phyloP scores from a whole-genome alignment of 306 rosid genomes.

The Corylus avellana region DNA sequence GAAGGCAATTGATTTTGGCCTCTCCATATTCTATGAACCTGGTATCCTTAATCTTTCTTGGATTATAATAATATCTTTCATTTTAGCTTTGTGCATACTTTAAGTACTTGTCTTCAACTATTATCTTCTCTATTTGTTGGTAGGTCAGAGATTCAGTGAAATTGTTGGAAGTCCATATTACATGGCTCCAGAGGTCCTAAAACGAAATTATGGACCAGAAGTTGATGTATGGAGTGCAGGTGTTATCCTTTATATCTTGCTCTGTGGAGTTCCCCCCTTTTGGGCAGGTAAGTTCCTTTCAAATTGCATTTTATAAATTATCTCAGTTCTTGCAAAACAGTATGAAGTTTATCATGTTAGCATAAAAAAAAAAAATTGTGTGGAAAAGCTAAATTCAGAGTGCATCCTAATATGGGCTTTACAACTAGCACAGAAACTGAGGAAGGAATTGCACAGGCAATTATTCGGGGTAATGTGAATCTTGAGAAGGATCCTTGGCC shows the following conservation, averaged over 20 bases:
- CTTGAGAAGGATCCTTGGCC: slow-evolving; percentile 92
- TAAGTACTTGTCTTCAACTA: neutral
- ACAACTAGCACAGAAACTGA: slow-evolving; percentile 67
- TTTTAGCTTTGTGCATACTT: neutral
- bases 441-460: slow-evolving; percentile 94
- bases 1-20: slow-evolving; percentile 94
- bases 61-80: neutral
- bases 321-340: neutral
- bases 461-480: slow-evolving; percentile 59
- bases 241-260: slow-evolving; percentile 84
- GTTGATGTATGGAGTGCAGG: slow-evolving; percentile 96
- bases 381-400: neutral
- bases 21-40: slow-evolving; percentile 63
- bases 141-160: slow-evolving; percentile 84
- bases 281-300: slow-evolving; percentile 74
- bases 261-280: slow-evolving; percentile 97
- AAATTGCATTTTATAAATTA: neutral
- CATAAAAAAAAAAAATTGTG: neutral
- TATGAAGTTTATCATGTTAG: neutral
- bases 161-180: slow-evolving; percentile 99
- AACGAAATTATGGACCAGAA: slow-evolving; percentile 85
- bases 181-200: slow-evolving; percentile 96
- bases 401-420: slow-evolving; percentile 31
- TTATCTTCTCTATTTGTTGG: slow-evolving; percentile 5
- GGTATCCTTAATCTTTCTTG: slow-evolving; percentile 41